Base-by-base conservation (phyloP, 176 grass and related monocot genomes). In the Ensete ventricosum region DNA sequence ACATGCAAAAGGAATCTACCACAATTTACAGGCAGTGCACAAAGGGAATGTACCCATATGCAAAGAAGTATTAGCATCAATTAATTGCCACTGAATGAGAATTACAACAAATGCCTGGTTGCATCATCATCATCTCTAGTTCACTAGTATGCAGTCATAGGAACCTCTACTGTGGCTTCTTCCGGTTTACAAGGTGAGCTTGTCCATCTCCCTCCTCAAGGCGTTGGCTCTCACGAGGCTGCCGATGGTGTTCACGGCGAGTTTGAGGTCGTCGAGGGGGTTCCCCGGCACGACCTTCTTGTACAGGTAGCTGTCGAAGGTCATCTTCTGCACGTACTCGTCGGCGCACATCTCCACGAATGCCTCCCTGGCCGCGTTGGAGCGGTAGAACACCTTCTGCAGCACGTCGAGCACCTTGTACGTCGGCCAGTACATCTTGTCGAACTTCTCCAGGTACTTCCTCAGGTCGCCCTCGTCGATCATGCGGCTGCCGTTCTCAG, bases 341-440 rank as follows among this genome's bases (percentile, higher is more conserved):
- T 99, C 90, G 67, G 90, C 90, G 70, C 95, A 99, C 95, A 99
- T 98, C 88, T 98, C 90, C 25, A 98, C 95, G 75, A 98, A 98
- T 1, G 95, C 95, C 84, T 98, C 95, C 11, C 90, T 73, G 1
- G 95, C 95, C 0, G 95, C 74, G 79, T 94, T 98, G 68, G 90
- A 93, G 59, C 95, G 88, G 82, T 98, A 98, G 91, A 98, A 98
- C 73, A 98, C 86, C 90, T 98, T 98, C 81, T 98, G 95, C 84
- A 98, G 81, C 80, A 98, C 85, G 81, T 98, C 95, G 1, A 98
- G 90, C 82, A 98, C 95, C 84, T 98, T 98, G 90, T 94, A 98
- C 2, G 95, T 98, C 1, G 95, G 95, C 95, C 95, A 98, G 86
- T 98, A 98, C 63, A 87, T 73, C 10, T 92, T 81, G 72, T 94